phyloP scores from a whole-genome alignment of 192 early-diverging fungal genomes.

The Dissophora globulifera region DNA sequence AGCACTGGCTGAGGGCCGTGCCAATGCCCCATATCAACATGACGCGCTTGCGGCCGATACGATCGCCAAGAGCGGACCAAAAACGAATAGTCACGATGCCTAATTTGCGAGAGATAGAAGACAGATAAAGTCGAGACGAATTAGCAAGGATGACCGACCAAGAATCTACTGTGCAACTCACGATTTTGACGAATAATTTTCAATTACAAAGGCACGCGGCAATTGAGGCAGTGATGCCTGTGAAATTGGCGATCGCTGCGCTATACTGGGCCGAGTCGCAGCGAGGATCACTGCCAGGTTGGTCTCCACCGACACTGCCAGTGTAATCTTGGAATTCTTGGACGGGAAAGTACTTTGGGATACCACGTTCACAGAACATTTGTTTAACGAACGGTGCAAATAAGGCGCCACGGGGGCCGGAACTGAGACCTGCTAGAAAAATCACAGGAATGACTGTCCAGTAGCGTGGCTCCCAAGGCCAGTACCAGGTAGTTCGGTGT shows the following conservation, averaged over 20 bases:
- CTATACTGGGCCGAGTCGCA: conserved; percentile 46
- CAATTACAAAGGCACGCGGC: conserved; percentile 10
- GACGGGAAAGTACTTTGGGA: conserved; percentile 20
- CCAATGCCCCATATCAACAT: conserved; percentile 27
- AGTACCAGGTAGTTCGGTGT: conserved; percentile 14
- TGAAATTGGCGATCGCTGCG: conserved; percentile 41
- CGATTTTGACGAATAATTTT: no score
- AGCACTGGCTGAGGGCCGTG: neutral
- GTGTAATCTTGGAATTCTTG: no score
- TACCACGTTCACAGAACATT: conserved; percentile 43
- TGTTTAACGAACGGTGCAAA: conserved; percentile 10
- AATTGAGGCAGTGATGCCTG: conserved; percentile 13
- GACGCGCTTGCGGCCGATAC: conserved; percentile 22
- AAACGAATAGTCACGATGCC: conserved; percentile 33
- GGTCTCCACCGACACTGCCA: neutral
- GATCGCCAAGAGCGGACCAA: conserved; percentile 26
- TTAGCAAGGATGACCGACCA: no score
- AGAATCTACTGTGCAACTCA: no score
- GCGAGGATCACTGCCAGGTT: neutral
- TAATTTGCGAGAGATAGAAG: neutral
- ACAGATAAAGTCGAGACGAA: no score
- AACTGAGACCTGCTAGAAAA: conserved; percentile 16
- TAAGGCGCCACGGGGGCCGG: conserved; percentile 10
- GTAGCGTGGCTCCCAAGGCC: conserved; percentile 35
- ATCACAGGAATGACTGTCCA: conserved; percentile 44